Percentiles rank a stretch among this genome's conserved stretches.
phyloP scores from a whole-genome alignment of 169 alveolate genomes.

The Cryptosporidium andersoni region DNA sequence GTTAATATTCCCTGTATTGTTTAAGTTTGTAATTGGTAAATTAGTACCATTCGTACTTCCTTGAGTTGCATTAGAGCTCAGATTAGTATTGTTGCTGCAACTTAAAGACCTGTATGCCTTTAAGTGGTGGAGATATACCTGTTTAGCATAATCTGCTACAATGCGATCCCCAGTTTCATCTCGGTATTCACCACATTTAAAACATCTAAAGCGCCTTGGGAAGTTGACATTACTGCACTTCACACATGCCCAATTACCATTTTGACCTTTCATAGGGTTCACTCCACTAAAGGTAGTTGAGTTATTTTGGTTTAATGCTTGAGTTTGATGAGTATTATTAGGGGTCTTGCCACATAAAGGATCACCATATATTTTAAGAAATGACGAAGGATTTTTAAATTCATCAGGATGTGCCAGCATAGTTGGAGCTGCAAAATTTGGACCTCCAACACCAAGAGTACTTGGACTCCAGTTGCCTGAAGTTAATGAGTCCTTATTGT shows the following conservation, averaged over 20 bases:
- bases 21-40: background rate
- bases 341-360: slow-evolving; percentile 74
- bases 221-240: slow-evolving; percentile 78
- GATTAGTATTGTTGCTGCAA: background rate
- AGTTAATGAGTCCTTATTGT: slow-evolving; percentile 8
- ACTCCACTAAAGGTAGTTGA: slow-evolving; percentile 2
- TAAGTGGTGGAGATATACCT: slow-evolving; percentile 76
- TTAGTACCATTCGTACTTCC: background rate
- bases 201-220: slow-evolving; percentile 81
- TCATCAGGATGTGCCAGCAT: slow-evolving; percentile 73
- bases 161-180: slow-evolving; percentile 77
- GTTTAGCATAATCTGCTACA: slow-evolving; percentile 79
- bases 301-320: background rate
- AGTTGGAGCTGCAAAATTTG: slow-evolving; percentile 70
- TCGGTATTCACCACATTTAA: slow-evolving; percentile 77
- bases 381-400: slow-evolving; percentile 75
- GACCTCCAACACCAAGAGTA: slow-evolving; percentile 65
- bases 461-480: slow-evolving; percentile 57
- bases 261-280: slow-evolving; percentile 73
- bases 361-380: slow-evolving; percentile 81
- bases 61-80: background rate
- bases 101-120: slow-evolving; percentile 70
- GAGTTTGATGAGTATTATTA: background rate
- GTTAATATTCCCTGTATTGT: no score
- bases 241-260: slow-evolving; percentile 82